Evolutionary conservation across 176 grass and related monocot species (phyloP), one percentile per base, ranked within the genome.

Genomic region (Aegilops umbellulata): DNA sequence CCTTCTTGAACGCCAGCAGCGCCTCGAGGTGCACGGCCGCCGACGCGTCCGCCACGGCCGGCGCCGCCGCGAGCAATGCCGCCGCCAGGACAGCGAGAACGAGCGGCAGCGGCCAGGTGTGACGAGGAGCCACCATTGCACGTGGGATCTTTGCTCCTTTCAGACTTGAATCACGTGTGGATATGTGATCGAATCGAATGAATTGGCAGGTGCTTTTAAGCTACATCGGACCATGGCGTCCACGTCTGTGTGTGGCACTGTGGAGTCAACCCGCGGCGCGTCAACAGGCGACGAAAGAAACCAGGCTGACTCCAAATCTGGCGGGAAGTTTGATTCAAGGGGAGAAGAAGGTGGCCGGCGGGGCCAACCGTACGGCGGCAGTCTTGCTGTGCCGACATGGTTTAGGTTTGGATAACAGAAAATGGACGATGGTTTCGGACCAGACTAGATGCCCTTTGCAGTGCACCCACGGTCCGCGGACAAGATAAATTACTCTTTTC

Each of bases 1-100:
- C 87, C 60, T 87, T 81, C 86, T 95, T 98, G 87, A 98, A 95
- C 65, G 51, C 88, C 78, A 95, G 85, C 92, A 98, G 55, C 3
- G 93, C 93, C 89, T 95, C 93, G 13, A 89, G 85, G 10, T 95
- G 86, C 80, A 86, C 64, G 24, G 87, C 4, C 29, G 10, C 86
- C 7, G 87, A 39, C 0, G 57, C 24, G 8, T 74, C 83, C 0
- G 47, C 36, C 2, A 63, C 49, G 34, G 79, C 46, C 53, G 78
- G 30, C 39, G 72, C 12, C 53, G 77, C 25, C 14, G 6, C 5
- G 20, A 79, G 8, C 10, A 73, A 0, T 76, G 73, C 42, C 2
- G 19, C 10, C 4, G 1, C 0, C 0, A 82, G 1, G 23, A 5
- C 10, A 0, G 10, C 42, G 2, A 78, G 8, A 5, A 65, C 30